phyloP scores from a whole-genome alignment of 169 alveolate genomes.

The Plasmodium reichenowi region DNA sequence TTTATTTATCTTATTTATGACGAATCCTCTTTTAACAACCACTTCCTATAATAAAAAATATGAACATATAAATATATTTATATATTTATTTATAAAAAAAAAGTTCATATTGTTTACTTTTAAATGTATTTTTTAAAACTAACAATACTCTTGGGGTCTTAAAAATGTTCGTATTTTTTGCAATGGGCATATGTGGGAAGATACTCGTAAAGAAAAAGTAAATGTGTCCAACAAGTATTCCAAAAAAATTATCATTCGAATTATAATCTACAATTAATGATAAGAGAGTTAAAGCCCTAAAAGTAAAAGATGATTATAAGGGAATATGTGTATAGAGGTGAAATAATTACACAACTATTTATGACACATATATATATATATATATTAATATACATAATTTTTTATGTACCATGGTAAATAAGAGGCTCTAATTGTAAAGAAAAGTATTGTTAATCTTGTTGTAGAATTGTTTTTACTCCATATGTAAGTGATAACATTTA shows the following conservation, averaged over 20 bases:
- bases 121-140: constrained; percentile 58
- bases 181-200: constrained; percentile 92
- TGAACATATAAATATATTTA: neutral
- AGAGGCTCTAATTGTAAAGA: constrained; percentile 92
- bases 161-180: constrained; percentile 89
- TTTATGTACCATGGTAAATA: constrained; percentile 90
- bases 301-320: neutral
- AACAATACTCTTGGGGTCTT: constrained; percentile 89
- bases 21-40: constrained; percentile 46
- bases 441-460: constrained; percentile 88
- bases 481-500: constrained; percentile 92
- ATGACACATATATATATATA: constrained; percentile 7
- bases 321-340: neutral
- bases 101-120: constrained; percentile 59
- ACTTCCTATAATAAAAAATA: constrained; percentile 34
- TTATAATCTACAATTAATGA: constrained; percentile 90
- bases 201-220: constrained; percentile 93
- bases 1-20: neutral
- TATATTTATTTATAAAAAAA: neutral
- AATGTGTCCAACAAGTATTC: constrained; percentile 92
- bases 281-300: constrained; percentile 87
- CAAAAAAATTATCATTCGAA: constrained; percentile 90
- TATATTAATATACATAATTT: neutral
- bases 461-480: constrained; percentile 94
- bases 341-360: neutral